Evolutionary conservation across 1,139 yeast genomes (phyloP).

Genomic region (Yamadazyma aaseri): DNA sequence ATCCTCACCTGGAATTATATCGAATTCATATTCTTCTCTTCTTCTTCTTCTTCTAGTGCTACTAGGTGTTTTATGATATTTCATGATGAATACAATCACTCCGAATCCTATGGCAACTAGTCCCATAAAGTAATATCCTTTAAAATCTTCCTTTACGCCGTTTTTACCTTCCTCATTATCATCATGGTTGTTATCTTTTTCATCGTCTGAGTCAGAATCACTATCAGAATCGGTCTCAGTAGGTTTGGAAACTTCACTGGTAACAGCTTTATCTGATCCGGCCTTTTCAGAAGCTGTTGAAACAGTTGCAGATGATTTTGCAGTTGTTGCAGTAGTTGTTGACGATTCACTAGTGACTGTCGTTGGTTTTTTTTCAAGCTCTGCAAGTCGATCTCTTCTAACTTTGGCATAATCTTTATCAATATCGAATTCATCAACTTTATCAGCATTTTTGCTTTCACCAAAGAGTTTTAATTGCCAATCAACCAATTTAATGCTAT

Average conservation of each 20-base stretch:
- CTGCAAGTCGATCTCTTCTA: constrained; percentile 29
- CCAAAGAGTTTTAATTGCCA: constrained; percentile 89
- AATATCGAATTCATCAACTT: constrained; percentile 50
- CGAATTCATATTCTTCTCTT: constrained; percentile 77
- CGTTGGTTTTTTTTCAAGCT: constrained; percentile 6
- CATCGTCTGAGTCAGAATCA: constrained; percentile 12
- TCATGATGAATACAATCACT: constrained; percentile 51
- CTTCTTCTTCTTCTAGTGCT: constrained; percentile 53
- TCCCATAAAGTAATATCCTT: constrained; percentile 59
- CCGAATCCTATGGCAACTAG: constrained; percentile 61
- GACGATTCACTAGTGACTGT: constrained; percentile 4
- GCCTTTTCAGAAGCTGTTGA: background rate
- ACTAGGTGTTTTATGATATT: constrained; percentile 51
- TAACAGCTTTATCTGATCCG: background rate
- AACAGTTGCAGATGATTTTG: constrained; percentile 1
- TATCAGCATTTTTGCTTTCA: constrained; percentile 61
- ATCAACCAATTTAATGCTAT: constrained; percentile 50
- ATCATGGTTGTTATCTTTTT: constrained; percentile 21
- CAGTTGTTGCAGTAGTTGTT: constrained; percentile 10
- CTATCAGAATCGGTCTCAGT: background rate
- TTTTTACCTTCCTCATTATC: constrained; percentile 30
- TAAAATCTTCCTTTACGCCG: constrained; percentile 35
- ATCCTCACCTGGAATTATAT: constrained; percentile 72
- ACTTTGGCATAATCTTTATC: constrained; percentile 40
- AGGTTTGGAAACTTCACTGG: constrained; percentile 4